These are phyloP conservation scores for Samsoniella hepiali DNA, from an alignment of 2,329 filamentous ascomycete genomes.

Conservation along the genomic window DNA sequence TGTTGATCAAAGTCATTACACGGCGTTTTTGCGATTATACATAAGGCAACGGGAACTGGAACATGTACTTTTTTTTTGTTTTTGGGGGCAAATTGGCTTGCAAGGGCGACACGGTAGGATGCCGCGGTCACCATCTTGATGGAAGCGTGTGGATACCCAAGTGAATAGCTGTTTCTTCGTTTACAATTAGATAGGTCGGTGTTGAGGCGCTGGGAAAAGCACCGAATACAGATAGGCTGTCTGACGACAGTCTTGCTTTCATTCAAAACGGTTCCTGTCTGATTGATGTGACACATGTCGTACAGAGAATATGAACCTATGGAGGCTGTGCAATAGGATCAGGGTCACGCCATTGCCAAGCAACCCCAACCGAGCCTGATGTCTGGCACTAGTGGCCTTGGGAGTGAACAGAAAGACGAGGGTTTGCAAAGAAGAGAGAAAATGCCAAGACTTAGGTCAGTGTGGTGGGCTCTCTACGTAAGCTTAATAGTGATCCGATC, in stretches of 20 bases:
- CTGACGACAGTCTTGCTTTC: neutral
- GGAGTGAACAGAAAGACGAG: constrained; percentile 20
- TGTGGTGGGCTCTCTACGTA: neutral
- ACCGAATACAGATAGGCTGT: constrained; percentile 7
- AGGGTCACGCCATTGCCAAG: constrained; percentile 13
- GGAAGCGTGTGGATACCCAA: constrained; percentile 17
- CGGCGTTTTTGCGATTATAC: constrained; percentile 13
- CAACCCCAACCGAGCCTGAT: neutral
- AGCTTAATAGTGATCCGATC: constrained; percentile 5
- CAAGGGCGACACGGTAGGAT: constrained; percentile 10
- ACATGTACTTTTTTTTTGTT: constrained; percentile 6
- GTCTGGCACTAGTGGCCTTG: constrained; percentile 29
- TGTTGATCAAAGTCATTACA: constrained; percentile 18
- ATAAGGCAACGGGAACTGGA: constrained; percentile 5
- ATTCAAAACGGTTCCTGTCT: neutral
- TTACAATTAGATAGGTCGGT: constrained; percentile 13
- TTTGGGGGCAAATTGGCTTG: constrained; percentile 15
- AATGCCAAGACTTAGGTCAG: neutral
- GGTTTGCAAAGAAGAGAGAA: neutral
- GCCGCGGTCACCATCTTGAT: neutral
- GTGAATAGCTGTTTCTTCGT: constrained; percentile 8
- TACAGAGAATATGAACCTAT: neutral
- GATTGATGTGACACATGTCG: neutral
- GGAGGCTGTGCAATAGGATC: constrained; percentile 1
- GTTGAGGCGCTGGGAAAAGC: neutral